Base-by-base conservation (phyloP, 208 protist genomes). In the Baffinella frigidus region DNA sequence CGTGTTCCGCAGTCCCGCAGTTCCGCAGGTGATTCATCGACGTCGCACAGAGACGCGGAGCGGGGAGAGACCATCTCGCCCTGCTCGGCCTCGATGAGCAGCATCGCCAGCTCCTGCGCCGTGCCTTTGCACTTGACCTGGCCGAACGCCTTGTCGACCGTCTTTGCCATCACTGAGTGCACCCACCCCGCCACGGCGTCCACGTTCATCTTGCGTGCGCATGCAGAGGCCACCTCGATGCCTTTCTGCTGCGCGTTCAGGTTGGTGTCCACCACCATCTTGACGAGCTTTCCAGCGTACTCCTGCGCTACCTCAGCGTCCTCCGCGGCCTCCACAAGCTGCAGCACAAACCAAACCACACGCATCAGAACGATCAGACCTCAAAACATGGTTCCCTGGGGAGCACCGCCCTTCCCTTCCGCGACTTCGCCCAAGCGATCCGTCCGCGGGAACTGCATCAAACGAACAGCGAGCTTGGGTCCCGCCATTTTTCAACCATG, bases 161-260 rank as follows among this genome's bases (percentile, higher is more conserved):
- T n/a, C 41, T 90, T 90, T 2, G 56, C 17, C 67, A 90, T 39
- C 5, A 90, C 7, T 51, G 36, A 14, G 11, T 44, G 14, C 4
- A 51, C 83, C 10, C 27, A 10, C 36, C 38, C 38, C 14, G 27
- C 43, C 0, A 87, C 30, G 39, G 35, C 48, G 0, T 14, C 3
- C 1, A 56, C 77, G 0, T 30, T 33, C 38, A 51, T 51, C 30
- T 72, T 90, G 24, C 41, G 30, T 14, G 38, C 44, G 36, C 67
- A 90, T 48, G 62, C 64, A 3, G 14, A n/a, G 9, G 36, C 11
- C 10, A 51, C 83, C 20, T 90, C 83, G 43, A 90, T 67, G 62
- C 56, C 83, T 35, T 90, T 90, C n/a, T 90, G 51, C n/a, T 90
- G 83, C 4, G 45, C 83, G 41, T 90, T 90, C 35, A 90, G 51